phyloP scores from a whole-genome alignment of 345 rosid genomes.

The Mallotus nudiflorus region DNA sequence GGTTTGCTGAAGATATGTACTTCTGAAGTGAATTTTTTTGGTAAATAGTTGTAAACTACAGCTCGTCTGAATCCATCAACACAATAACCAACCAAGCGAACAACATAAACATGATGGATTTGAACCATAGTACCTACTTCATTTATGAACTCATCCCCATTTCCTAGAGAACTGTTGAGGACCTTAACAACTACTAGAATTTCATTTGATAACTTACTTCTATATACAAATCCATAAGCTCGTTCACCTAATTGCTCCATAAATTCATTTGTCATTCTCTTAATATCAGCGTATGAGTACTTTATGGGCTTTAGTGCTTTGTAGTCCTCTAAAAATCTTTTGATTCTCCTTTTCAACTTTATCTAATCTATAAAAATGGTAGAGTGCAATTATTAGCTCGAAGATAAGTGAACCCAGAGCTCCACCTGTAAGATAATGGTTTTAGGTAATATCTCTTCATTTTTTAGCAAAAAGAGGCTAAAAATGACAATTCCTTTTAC shows the following conservation, averaged over 20 bases:
- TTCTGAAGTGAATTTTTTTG: slow-evolving; percentile 16
- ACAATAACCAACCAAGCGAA: slow-evolving; percentile 23
- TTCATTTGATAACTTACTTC: slow-evolving; percentile 24
- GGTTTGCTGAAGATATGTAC: slow-evolving; percentile 11
- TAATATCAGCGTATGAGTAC: slow-evolving; percentile 14
- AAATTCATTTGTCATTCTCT: slow-evolving; percentile 26
- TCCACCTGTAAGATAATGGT: not conserved
- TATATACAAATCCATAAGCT: slow-evolving; percentile 27
- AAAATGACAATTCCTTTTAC: not conserved
- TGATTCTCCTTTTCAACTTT: slow-evolving; percentile 16
- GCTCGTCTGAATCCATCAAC: slow-evolving; percentile 31
- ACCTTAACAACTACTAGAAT: slow-evolving; percentile 27
- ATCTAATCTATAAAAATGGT: not conserved
- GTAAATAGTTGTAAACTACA: slow-evolving; percentile 21
- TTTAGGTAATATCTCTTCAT: not conserved
- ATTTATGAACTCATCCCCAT: slow-evolving; percentile 28
- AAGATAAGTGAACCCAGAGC: not conserved
- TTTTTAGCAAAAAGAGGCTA: not conserved
- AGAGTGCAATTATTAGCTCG: not conserved
- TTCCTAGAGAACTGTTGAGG: slow-evolving; percentile 17
- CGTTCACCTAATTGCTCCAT: slow-evolving; percentile 24
- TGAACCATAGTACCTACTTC: slow-evolving; percentile 27
- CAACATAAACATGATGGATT: slow-evolving; percentile 27
- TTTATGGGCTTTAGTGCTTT: slow-evolving; percentile 18
- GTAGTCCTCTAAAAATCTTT: slow-evolving; percentile 28